Evolutionary conservation across 306 rosid genomes (phyloP), one percentile per base, ranked within the genome.

Genomic region (Casuarina cunninghamiana): DNA sequence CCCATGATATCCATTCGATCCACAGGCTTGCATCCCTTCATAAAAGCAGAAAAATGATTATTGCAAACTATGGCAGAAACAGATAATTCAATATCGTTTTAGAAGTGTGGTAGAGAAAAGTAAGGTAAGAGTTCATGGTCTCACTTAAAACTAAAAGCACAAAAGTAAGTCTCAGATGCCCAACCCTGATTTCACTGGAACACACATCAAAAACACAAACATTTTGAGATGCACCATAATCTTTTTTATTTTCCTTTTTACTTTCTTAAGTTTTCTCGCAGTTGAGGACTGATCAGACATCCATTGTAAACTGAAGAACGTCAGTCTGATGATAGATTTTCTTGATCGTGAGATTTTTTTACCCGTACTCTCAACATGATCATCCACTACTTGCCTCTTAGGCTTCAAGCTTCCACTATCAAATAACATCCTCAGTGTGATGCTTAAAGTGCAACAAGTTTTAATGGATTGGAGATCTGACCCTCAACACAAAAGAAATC

Each of bases 1-100:
- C 89, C 89, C 78, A 86, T 84, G 48, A 88, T 86, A 79, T 88
- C 88, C 89, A 83, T 86, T 2, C 86, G 77, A 10, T 83, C 89
- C 78, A 77, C 67, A 51, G 88, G 91, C 71, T 86, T 88, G 72
- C 88, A 81, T 74, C 91, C 91, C 91, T 88, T 77, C 63, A 71
- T 11, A 73, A 75, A 77, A 42, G 49, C 37, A 66, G 4, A 66
- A 42, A 65, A 7, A 2, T 41, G 48, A 41, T 13, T 35, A 26
- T 54, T 51, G 37, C 16, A 12, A 44, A 17, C 19, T 37, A 72
- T 0, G 3, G 19, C 54, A 44, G 37, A 42, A 49, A 53, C 54
- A n/a, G 50, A n/a, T 19, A 48, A 43, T 16, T 11, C 54, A 58
- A 13, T n/a, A 41, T 66, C 46, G n/a, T 66, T 7, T 5, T 58